Evolutionary conservation across 106 monocot species (phyloP).

Genomic region (Dendrobium nobile): DNA sequence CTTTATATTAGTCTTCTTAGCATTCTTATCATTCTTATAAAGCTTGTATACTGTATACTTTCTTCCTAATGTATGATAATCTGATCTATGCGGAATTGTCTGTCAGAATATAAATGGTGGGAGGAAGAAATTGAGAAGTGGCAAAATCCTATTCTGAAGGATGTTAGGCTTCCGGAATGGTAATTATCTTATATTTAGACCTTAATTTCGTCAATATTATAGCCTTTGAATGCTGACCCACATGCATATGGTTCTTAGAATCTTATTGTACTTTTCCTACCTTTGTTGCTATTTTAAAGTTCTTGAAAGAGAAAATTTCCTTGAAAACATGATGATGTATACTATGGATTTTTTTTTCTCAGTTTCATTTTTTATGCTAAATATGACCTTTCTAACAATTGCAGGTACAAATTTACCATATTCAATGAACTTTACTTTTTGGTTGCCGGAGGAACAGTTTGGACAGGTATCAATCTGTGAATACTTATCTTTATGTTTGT

Average conservation of each 20-base stretch:
- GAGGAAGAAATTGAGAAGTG: slow-evolving; percentile 99
- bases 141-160: slow-evolving; percentile 86
- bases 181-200: slow-evolving; percentile 19
- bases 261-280: not conserved
- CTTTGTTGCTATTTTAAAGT: not conserved
- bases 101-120: slow-evolving; percentile 88
- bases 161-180: slow-evolving; percentile 95
- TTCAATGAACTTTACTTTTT: slow-evolving; percentile 99
- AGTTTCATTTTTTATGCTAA: slow-evolving; percentile 4
- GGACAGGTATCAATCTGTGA: slow-evolving; percentile 62
- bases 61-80: not conserved
- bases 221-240: not conserved
- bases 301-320: not conserved
- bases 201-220: not conserved
- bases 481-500: not conserved
- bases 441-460: slow-evolving; percentile 96
- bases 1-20: slow-evolving; percentile 2
- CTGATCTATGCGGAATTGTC: not conserved
- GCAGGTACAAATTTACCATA: slow-evolving; percentile 96
- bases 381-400: slow-evolving; percentile 9
- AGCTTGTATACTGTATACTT: not conserved
- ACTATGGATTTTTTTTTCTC: not conserved
- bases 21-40: slow-evolving; percentile 3
- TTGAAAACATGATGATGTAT: not conserved
- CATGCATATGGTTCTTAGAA: not conserved